These are phyloP conservation scores for Fagopyrum esculentum DNA, from an alignment of 148 eudicot species.

Conservation along the genomic window DNA sequence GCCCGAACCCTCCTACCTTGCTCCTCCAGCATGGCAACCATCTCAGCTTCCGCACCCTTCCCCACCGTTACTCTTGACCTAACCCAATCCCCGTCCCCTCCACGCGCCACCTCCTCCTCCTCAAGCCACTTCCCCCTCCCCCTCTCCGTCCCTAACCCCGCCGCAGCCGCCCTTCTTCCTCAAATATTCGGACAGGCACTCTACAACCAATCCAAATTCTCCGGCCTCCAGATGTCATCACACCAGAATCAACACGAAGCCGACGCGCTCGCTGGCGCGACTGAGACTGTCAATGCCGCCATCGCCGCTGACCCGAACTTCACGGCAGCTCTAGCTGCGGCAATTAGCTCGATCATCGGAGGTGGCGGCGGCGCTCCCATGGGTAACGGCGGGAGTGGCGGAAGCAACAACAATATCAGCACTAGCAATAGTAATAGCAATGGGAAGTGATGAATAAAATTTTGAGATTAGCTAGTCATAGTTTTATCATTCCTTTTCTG, in stretches of 20 bases:
- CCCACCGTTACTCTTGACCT: slow-evolving; percentile 55
- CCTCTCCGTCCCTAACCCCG: neutral
- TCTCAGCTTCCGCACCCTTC: slow-evolving; percentile 54
- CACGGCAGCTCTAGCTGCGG: slow-evolving; percentile 47
- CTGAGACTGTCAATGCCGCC: slow-evolving; percentile 27
- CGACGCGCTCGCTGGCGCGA: slow-evolving; percentile 16
- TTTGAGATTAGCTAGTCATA: neutral
- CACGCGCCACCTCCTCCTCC: neutral
- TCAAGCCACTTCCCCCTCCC: slow-evolving; percentile 21
- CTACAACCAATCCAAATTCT: slow-evolving; percentile 51
- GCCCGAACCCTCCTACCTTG: slow-evolving; percentile 39
- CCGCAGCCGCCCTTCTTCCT: slow-evolving; percentile 22
- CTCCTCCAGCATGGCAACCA: slow-evolving; percentile 46
- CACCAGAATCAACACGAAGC: slow-evolving; percentile 9
- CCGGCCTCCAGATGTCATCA: slow-evolving; percentile 44
- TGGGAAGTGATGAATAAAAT: slow-evolving; percentile 10
- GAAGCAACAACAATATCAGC: slow-evolving; percentile 11
- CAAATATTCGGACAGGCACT: slow-evolving; percentile 42
- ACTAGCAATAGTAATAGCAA: slow-evolving; percentile 25
- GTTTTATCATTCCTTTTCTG: neutral
- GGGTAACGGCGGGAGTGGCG: slow-evolving; percentile 6
- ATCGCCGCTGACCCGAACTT: slow-evolving; percentile 46
- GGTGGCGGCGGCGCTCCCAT: slow-evolving; percentile 14
- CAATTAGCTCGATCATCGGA: slow-evolving; percentile 41
- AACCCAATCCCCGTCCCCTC: slow-evolving; percentile 29